Conservation (phyloP, 495 filamentous ascomycete genomes). For the Bryoglossum gracile region DNA sequence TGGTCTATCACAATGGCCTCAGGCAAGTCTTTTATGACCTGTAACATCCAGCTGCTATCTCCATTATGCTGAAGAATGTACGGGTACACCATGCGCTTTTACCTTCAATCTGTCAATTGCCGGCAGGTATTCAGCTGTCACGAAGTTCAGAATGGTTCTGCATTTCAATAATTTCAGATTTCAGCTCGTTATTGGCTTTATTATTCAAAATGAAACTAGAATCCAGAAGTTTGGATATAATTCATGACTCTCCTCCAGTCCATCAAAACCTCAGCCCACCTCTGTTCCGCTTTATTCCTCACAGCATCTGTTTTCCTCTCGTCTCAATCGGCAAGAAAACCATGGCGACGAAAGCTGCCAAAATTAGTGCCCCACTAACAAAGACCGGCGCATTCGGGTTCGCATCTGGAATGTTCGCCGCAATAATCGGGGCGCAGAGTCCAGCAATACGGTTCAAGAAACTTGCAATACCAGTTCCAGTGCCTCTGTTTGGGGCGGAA, state of each 20-base stretch:
- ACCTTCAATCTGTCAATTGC: too few species aligned
- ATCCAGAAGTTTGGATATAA: not conserved
- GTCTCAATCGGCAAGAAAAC: conserved; percentile 67
- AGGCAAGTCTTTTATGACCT: too few species aligned
- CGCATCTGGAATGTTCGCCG: conserved; percentile 61
- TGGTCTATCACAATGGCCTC: too few species aligned
- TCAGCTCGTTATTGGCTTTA: too few species aligned
- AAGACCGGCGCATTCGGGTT: conserved; percentile 65
- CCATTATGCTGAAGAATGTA: too few species aligned
- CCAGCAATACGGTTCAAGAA: conserved; percentile 67
- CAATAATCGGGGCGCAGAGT: conserved; percentile 69
- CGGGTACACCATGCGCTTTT: too few species aligned
- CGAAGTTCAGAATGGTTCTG: too few species aligned
- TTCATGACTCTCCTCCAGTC: not conserved
- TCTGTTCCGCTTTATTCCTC: conserved; percentile 6
- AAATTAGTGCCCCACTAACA: conserved; percentile 60
- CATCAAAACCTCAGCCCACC: not conserved
- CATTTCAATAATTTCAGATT: too few species aligned
- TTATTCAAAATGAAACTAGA: too few species aligned
- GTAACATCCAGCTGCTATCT: too few species aligned
- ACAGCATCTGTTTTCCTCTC: conserved; percentile 61
- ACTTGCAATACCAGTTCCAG: conserved; percentile 69
- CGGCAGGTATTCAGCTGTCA: too few species aligned
- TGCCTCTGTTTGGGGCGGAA: conserved; percentile 69
- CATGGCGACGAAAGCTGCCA: conserved; percentile 57